Evolutionary conservation across 495 filamentous ascomycete genomes (phyloP).

Genomic region (Hypoxylon subgilvum): DNA sequence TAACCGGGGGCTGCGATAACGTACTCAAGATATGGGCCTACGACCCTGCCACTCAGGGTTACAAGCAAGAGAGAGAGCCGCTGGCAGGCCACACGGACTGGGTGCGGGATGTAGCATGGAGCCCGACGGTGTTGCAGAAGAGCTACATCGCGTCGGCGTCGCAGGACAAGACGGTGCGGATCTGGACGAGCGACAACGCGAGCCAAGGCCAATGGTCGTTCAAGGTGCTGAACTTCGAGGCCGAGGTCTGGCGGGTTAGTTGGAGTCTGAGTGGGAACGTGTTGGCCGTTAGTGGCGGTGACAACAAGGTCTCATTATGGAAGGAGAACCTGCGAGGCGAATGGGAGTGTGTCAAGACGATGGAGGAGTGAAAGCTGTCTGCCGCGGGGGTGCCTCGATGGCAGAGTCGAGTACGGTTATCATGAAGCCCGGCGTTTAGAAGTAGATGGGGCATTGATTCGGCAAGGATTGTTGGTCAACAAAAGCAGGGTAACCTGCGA

Average conservation of each 20-base stretch:
- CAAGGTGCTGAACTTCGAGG: slow-evolving; percentile 84
- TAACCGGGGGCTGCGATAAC: slow-evolving; percentile 93
- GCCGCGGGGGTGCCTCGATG: not conserved
- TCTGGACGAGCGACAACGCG: slow-evolving; percentile 83
- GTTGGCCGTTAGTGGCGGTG: slow-evolving; percentile 86
- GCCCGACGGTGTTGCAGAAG: slow-evolving; percentile 89
- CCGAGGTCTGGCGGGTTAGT: slow-evolving; percentile 91
- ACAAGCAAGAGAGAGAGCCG: slow-evolving; percentile 61
- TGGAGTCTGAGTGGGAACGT: slow-evolving; percentile 99
- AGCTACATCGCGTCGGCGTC: slow-evolving; percentile 91
- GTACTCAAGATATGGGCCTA: slow-evolving; percentile 85
- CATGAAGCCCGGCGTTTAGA: slow-evolving; percentile 32
- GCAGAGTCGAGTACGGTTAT: slow-evolving; percentile 15
- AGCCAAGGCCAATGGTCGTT: slow-evolving; percentile 72
- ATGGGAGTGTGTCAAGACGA: slow-evolving; percentile 95
- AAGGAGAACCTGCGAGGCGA: slow-evolving; percentile 79
- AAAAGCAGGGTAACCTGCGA: slow-evolving; percentile 18
- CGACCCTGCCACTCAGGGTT: slow-evolving; percentile 55
- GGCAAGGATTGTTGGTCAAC: slow-evolving; percentile 19
- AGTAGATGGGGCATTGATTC: slow-evolving; percentile 29
- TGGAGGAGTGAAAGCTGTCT: slow-evolving; percentile 74
- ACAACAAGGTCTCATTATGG: slow-evolving; percentile 94
- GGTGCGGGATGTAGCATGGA: slow-evolving; percentile 98
- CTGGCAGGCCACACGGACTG: slow-evolving; percentile 87
- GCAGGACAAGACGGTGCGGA: slow-evolving; percentile 96